A percentile compares a stretch with the other conserved stretches of the same genome.
Evolutionary conservation across 441 rosid species (phyloP).

Genomic region (Croton laevigatus): DNA sequence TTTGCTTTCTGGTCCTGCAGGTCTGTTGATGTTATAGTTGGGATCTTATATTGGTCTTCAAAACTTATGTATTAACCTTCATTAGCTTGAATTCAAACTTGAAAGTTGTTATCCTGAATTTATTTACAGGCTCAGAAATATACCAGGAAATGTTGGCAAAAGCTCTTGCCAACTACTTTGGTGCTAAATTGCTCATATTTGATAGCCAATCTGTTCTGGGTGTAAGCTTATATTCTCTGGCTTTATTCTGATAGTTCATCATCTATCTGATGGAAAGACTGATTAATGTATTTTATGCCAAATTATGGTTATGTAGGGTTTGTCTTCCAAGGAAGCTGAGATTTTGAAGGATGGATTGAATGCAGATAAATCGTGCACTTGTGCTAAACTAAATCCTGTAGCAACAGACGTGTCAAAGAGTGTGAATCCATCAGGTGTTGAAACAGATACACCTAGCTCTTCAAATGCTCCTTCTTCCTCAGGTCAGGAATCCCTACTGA

Average conservation of each 20-base stretch:
- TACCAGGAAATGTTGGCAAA: slow-evolving; percentile 92
- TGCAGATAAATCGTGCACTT: slow-evolving; percentile 53
- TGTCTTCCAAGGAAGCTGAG: slow-evolving; percentile 80
- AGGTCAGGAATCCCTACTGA: slow-evolving; percentile 56
- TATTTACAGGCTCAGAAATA: slow-evolving; percentile 75
- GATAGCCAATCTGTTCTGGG: slow-evolving; percentile 75
- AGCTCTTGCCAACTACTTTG: slow-evolving; percentile 78
- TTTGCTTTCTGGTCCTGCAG: slow-evolving; percentile 93
- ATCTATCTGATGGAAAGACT: slow-evolving; percentile 15
- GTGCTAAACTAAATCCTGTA: slow-evolving; percentile 41
- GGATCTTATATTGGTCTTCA: not conserved
- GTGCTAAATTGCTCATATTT: slow-evolving; percentile 74
- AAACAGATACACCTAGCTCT: slow-evolving; percentile 51
- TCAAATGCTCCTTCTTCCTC: slow-evolving; percentile 44
- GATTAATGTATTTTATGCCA: slow-evolving; percentile 24
- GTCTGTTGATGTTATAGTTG: slow-evolving; percentile 32
- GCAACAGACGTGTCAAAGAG: slow-evolving; percentile 43
- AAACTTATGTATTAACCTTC: not conserved
- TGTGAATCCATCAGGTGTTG: slow-evolving; percentile 40
- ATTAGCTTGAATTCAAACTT: slow-evolving; percentile 15
- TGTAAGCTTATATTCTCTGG: slow-evolving; percentile 47
- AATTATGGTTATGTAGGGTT: slow-evolving; percentile 48
- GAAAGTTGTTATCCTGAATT: slow-evolving; percentile 14
- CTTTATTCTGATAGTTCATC: slow-evolving; percentile 17
- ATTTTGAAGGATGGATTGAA: slow-evolving; percentile 59